Evolutionary conservation across 331 rosid species (phyloP), one percentile per base, ranked within the genome.

Genomic region (Quercus tomentella): DNA sequence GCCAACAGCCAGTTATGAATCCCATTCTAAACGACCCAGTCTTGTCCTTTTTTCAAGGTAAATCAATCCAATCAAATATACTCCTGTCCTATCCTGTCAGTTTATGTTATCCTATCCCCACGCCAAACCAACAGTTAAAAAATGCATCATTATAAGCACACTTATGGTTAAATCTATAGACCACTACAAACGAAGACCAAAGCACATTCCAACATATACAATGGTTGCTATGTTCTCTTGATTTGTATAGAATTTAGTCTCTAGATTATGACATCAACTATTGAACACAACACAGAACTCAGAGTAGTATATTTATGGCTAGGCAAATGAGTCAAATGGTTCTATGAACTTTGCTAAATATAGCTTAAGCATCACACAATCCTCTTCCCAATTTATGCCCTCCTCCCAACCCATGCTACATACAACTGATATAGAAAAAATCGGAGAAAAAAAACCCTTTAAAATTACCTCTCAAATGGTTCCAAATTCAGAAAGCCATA

Each of bases 401-500:
- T 61, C 52, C 72, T 25, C 58, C 71, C 16, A 62, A 17, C 45
- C 31, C 67, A 51, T 23, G 58, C 22, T 22, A 1, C 72, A 67
- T 9, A 41, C 72, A 67, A 20, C 54, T 12, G 1, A 49, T 4
- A 49, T 3, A 12, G 10, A 33, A 10, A 20, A 67, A 16, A 54
- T 5, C 49, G 41, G 63, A n/a, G 26, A 33, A 51, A 51, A 51
- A 72, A 76, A 69, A 21, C 25, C 68, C 30, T 23, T 67, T 67
- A 62, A 56, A 73, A 62, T 62, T 83, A 61, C 51, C 77, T 76
- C 60, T 91, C 90, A 79, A 85, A 87, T 73, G 83, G 80, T 78
- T 87, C 89, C 82, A 83, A 83, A 72, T 94, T 94, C 79, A 75
- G 61, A 82, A 89, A 86, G 72, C 85, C 77, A 82, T 84, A 87